Conservation (phyloP, 495 filamentous ascomycete genomes). For the Penicillium flavigenum region DNA sequence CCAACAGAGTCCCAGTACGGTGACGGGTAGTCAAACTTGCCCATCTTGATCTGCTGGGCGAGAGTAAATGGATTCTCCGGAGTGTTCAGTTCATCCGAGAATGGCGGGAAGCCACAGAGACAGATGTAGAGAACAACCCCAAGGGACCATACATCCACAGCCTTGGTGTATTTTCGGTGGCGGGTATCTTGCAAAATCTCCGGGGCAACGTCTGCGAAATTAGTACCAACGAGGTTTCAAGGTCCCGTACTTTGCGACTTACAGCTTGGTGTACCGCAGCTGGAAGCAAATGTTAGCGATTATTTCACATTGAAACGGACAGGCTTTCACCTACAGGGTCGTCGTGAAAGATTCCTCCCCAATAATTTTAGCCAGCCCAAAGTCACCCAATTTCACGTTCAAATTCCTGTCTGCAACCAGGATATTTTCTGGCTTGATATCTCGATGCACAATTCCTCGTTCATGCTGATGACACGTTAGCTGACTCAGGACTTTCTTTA, state of each 20-base stretch:
- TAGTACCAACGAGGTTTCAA: constrained; percentile 13
- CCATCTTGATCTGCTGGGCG: constrained; percentile 86
- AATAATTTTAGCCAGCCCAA: constrained; percentile 97
- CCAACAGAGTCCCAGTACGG: constrained; percentile 96
- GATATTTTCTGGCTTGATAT: constrained; percentile 99
- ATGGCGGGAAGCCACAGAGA: constrained; percentile 95
- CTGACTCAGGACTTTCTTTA: neutral
- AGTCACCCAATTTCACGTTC: constrained; percentile 91
- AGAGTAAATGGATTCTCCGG: constrained; percentile 78
- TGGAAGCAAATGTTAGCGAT: constrained; percentile 27
- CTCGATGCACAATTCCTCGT: constrained; percentile 93
- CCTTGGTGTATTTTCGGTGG: constrained; percentile 85
- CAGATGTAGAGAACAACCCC: constrained; percentile 99
- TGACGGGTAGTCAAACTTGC: constrained; percentile 88
- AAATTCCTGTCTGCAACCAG: constrained; percentile 80
- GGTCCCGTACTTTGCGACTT: constrained; percentile 30
- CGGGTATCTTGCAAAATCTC: constrained; percentile 82
- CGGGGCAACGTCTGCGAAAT: constrained; percentile 78
- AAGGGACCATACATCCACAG: constrained; percentile 95
- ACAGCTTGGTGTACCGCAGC: constrained; percentile 91
- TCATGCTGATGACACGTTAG: constrained; percentile 72
- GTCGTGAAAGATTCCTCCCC: constrained; percentile 98
- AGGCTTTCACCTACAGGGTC: constrained; percentile 60
- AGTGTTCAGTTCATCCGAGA: constrained; percentile 87
- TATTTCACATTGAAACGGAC: neutral